Evolutionary conservation across 176 grass and related monocot genomes (phyloP).

Genomic region (Chloris gayana): DNA sequence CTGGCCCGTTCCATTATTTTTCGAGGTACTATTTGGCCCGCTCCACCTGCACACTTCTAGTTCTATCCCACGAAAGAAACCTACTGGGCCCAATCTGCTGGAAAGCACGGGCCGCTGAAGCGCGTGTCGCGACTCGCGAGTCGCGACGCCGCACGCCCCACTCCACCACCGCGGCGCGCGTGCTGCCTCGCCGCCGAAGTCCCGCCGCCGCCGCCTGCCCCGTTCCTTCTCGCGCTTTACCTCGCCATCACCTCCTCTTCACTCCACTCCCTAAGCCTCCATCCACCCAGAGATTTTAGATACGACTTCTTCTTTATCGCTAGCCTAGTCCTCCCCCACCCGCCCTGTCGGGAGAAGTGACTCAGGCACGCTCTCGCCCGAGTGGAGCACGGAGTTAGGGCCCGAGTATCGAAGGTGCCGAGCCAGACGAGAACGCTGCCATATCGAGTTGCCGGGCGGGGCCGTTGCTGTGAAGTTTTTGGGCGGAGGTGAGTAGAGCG

Average conservation of each 20-base stretch:
- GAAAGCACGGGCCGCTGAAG: background rate
- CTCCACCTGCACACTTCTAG: too few species aligned
- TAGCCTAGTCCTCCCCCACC: background rate
- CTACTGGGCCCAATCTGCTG: background rate
- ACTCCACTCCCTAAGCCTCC: too few species aligned
- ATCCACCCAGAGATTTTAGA: too few species aligned
- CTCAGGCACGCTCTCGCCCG: background rate
- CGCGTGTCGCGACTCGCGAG: too few species aligned
- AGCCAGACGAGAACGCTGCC: background rate
- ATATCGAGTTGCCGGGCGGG: background rate
- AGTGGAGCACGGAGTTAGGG: background rate
- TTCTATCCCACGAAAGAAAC: too few species aligned
- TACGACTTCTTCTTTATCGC: too few species aligned
- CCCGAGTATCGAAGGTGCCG: background rate
- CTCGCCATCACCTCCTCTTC: too few species aligned
- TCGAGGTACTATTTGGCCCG: background rate
- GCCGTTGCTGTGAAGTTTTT: background rate
- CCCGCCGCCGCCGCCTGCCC: slow-evolving; percentile 2
- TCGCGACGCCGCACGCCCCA: too few species aligned
- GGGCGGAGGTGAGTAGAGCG: background rate
- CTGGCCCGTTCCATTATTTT: background rate
- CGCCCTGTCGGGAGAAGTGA: background rate
- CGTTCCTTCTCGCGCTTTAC: background rate
- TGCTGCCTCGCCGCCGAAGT: background rate
- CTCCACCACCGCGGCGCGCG: background rate